Conservation (phyloP, 495 filamentous ascomycete species). For the Talaromyces wortmannii region DNA sequence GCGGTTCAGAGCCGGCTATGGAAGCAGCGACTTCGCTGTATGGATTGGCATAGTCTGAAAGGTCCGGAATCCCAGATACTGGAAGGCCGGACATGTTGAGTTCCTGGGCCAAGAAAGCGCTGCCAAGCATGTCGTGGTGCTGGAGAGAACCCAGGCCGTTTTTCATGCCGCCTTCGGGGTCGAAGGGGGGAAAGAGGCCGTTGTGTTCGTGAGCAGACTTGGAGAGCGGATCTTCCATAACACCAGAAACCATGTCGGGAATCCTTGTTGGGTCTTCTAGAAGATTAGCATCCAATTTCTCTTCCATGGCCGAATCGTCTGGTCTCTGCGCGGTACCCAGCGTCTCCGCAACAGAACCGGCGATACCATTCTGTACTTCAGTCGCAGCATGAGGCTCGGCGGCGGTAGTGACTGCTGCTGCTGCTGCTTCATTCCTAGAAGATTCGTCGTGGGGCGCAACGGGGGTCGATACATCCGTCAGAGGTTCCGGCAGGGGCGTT, state of each 20-base stretch:
- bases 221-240: conserved; percentile 6
- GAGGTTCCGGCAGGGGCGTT: conserved; percentile 5
- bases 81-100: conserved; percentile 13
- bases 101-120: conserved; percentile 32
- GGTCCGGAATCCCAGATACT: conserved; percentile 3
- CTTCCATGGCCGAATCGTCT: not conserved
- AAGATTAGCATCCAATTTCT: conserved; percentile 10
- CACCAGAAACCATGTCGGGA: conserved; percentile 5
- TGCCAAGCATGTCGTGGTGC: conserved; percentile 34
- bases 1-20: conserved; percentile 37
- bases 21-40: conserved; percentile 23
- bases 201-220: conserved; percentile 1
- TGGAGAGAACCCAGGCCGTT: conserved; percentile 31
- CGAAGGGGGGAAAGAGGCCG: conserved; percentile 33
- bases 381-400: not conserved
- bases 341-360: not conserved
- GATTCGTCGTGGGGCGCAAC: not conserved
- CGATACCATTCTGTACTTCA: not conserved
- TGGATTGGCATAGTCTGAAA: conserved; percentile 1
- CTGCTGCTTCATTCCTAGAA: not conserved
- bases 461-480: conserved; percentile 4
- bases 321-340: not conserved
- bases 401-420: too few relatives aligned
- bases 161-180: conserved; percentile 25
- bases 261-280: conserved; percentile 7